Percentiles rank a stretch among this genome's conserved stretches.
phyloP scores from a whole-genome alignment of 768 basidiomycete genomes.

The Naganishia friedmannii region DNA sequence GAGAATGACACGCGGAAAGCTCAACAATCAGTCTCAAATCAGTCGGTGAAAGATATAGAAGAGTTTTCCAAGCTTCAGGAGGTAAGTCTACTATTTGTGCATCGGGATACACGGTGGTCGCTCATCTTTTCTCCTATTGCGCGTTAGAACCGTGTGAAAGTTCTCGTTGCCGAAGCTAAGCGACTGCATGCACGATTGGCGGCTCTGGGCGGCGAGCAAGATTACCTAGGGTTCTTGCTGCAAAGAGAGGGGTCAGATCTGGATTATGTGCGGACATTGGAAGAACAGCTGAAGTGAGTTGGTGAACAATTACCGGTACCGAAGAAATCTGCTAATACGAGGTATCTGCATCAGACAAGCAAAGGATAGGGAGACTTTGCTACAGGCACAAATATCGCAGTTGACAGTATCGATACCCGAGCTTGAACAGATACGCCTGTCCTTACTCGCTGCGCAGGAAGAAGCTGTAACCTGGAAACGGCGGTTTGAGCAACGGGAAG shows the following conservation, averaged over 20 bases:
- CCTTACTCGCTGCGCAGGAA: constrained; percentile 50
- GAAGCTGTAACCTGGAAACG: constrained; percentile 46
- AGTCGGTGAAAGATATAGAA: constrained; percentile 10
- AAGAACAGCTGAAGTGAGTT: constrained; percentile 61
- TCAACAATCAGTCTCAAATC: constrained; percentile 57
- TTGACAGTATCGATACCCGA: constrained; percentile 50
- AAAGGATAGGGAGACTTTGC: constrained; percentile 57
- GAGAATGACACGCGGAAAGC: constrained; percentile 65
- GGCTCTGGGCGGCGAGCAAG: constrained; percentile 66
- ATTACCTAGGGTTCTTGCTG: constrained; percentile 70
- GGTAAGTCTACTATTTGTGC: constrained; percentile 48
- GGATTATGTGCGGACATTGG: constrained; percentile 59
- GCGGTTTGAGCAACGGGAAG: constrained; percentile 31
- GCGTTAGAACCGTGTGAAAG: constrained; percentile 66
- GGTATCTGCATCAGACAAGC: constrained; percentile 55
- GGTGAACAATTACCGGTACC: background rate
- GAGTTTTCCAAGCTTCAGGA: constrained; percentile 52
- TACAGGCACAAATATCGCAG: constrained; percentile 58
- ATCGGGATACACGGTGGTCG: constrained; percentile 8
- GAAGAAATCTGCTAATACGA: background rate
- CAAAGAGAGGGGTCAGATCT: constrained; percentile 54
- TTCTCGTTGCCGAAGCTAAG: constrained; percentile 68
- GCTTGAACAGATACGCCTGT: constrained; percentile 60
- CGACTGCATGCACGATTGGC: constrained; percentile 75
- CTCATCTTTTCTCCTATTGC: background rate